Base-by-base conservation (phyloP, 83 land plant genomes). In the Thuja plicata region DNA sequence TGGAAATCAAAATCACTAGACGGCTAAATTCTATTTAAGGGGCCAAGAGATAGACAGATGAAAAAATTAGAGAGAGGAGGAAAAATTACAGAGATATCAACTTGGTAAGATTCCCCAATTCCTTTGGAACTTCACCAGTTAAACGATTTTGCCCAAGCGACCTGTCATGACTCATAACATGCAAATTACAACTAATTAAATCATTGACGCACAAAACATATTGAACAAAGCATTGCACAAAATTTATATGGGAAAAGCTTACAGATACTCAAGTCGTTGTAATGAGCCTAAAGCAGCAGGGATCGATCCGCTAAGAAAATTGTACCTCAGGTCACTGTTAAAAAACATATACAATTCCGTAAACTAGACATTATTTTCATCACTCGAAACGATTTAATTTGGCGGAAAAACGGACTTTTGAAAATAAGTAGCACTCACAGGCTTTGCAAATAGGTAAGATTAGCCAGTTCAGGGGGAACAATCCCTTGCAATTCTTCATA, bases 401-500 rank as follows among this genome's bases (percentile, higher is more conserved):
- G 5, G 10, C 12, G 27, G 12, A 81, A 2, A 1, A 43, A 21
- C 10, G 24, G 24, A 43, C 57, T 1, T 15, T 4, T 38, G 5
- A 35, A 78, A 5, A 15, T 37, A 13, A 81, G 27, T 38, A 81
- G 27, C 15, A 3, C 27, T 82, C n/a, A 82, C 52, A 82, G 45
- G 85, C 27, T 43, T 45, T 82, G 30, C 54, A 82, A n/a, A 15
- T 82, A 40, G n/a, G 50, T 43, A 2, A 82, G 50, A 43, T 43
- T 45, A 41, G 84, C 84, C 43, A 82, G 10, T 19, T 82, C 52
- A 24, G 85, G 84, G 19, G 52, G 85, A 45, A 82, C 50, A 82
- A 82, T 45, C 32, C 85, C 85, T 27, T 40, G 24, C 85, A 82
- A 17, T 45, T 82, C 85, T 82, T 82, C 85, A n/a, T 82, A 82